phyloP scores from a whole-genome alignment of 2,329 filamentous ascomycete genomes.

The Penicillium sclerotiorum region DNA sequence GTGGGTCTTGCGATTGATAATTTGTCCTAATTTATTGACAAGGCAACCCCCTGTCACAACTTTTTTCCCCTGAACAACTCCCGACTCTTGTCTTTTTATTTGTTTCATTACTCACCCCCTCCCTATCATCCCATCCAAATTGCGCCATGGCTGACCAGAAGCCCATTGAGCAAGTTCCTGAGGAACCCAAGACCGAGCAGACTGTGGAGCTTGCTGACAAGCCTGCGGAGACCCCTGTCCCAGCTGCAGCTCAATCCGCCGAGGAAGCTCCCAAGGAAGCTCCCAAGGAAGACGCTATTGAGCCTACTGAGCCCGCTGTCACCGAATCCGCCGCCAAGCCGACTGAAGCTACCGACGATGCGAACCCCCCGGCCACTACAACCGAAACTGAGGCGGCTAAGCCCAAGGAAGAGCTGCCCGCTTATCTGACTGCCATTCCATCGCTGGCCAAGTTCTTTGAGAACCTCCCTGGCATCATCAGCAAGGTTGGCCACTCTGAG shows the following conservation, averaged over 20 bases:
- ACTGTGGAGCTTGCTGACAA: conserved; percentile 15
- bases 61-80: conserved; percentile 7
- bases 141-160: conserved; percentile 24
- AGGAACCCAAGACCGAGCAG: conserved; percentile 20
- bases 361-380: conserved; percentile 9
- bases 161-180: conserved; percentile 21
- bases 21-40: conserved; percentile 20
- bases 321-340: not conserved
- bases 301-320: not conserved
- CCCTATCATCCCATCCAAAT: not conserved
- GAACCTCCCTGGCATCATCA: conserved; percentile 60
- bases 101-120: not conserved
- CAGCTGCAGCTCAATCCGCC: conserved; percentile 3
- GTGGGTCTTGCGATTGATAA: conserved; percentile 18
- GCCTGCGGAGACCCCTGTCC: conserved; percentile 10
- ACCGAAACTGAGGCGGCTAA: conserved; percentile 19
- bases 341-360: conserved; percentile 5
- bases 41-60: conserved; percentile 12
- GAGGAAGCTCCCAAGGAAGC: conserved; percentile 1
- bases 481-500: conserved; percentile 66
- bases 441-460: conserved; percentile 60
- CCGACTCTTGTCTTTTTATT: conserved; percentile 2
- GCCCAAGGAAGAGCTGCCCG: conserved; percentile 29
- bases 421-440: conserved; percentile 40
- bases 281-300: not conserved